Conservation (phyloP, 345 rosid genomes). For the Aquilaria malaccensis region DNA sequence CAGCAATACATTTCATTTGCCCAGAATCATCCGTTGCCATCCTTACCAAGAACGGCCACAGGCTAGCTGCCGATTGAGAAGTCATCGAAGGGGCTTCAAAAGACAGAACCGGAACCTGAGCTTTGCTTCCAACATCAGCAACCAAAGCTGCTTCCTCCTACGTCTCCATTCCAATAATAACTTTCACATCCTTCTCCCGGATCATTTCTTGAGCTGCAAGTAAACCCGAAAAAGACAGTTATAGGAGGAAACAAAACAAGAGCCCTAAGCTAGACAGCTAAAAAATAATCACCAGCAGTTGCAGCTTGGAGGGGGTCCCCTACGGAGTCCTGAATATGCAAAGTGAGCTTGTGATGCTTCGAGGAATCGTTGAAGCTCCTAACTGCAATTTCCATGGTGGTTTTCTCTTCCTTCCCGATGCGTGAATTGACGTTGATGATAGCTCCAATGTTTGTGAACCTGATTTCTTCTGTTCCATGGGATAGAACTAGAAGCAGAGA, state of each 20-base stretch:
- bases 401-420: slow-evolving; percentile 23
- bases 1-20: slow-evolving; percentile 30
- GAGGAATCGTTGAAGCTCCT: slow-evolving; percentile 13
- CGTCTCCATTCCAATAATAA: slow-evolving; percentile 31
- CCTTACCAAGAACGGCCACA: slow-evolving; percentile 27
- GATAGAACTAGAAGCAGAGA: not conserved
- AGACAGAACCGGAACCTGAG: slow-evolving; percentile 31
- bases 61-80: slow-evolving; percentile 13
- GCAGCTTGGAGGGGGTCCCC: slow-evolving; percentile 19
- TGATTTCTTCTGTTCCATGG: slow-evolving; percentile 9
- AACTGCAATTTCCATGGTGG: slow-evolving; percentile 32
- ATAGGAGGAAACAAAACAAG: not conserved
- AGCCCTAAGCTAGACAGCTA: not conserved
- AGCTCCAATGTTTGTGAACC: slow-evolving; percentile 25
- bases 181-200: slow-evolving; percentile 22
- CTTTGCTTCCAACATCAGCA: slow-evolving; percentile 19
- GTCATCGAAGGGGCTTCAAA: slow-evolving; percentile 18
- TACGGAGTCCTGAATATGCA: slow-evolving; percentile 17
- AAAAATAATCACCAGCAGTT: slow-evolving; percentile 22
- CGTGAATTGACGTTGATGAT: slow-evolving; percentile 24
- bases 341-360: slow-evolving; percentile 17
- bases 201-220: slow-evolving; percentile 29
- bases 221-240: not conserved
- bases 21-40: slow-evolving; percentile 21
- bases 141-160: slow-evolving; percentile 37